Percentiles rank a stretch among this genome's conserved stretches.
Evolutionary conservation across 2,329 filamentous ascomycete genomes (phyloP).

Genomic region (Fusarium sp.): DNA sequence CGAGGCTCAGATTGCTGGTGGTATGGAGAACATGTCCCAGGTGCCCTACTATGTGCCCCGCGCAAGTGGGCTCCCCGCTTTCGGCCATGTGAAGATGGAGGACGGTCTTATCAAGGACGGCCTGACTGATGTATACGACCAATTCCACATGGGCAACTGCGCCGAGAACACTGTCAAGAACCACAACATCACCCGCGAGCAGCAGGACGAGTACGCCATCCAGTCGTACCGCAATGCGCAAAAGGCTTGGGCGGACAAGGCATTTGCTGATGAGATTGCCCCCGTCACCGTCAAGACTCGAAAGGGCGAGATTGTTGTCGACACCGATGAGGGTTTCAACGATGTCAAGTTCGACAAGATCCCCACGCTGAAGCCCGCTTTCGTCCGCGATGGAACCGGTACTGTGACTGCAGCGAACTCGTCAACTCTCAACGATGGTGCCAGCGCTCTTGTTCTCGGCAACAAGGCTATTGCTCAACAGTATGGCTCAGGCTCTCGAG

Average conservation of each 20-base stretch:
- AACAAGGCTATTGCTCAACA: slow-evolving; percentile 84
- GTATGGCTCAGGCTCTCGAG: slow-evolving; percentile 81
- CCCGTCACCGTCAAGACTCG: slow-evolving; percentile 86
- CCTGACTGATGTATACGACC: slow-evolving; percentile 94
- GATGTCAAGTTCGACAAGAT: slow-evolving; percentile 91
- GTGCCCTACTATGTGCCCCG: slow-evolving; percentile 92
- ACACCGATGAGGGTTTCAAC: slow-evolving; percentile 89
- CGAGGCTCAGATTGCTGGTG: slow-evolving; percentile 90
- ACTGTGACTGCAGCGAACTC: slow-evolving; percentile 96
- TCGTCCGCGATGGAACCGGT: slow-evolving; percentile 85
- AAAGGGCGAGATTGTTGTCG: slow-evolving; percentile 85
- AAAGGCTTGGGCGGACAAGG: slow-evolving; percentile 84
- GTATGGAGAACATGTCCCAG: slow-evolving; percentile 98
- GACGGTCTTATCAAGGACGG: slow-evolving; percentile 96
- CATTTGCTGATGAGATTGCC: slow-evolving; percentile 90
- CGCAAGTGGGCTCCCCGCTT: slow-evolving; percentile 83
- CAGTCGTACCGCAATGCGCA: slow-evolving; percentile 90
- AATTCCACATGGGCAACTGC: slow-evolving; percentile 98
- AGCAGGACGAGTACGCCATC: slow-evolving; percentile 93
- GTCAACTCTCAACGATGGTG: slow-evolving; percentile 94
- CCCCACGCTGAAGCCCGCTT: slow-evolving; percentile 88
- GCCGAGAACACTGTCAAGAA: slow-evolving; percentile 96
- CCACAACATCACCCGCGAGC: slow-evolving; percentile 80
- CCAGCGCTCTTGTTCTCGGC: slow-evolving; percentile 87
- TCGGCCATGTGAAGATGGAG: slow-evolving; percentile 88